Evolutionary conservation across 2,329 filamentous ascomycete species (phyloP), one percentile per base, ranked within the genome.

Genomic region (Monilinia laxa): DNA sequence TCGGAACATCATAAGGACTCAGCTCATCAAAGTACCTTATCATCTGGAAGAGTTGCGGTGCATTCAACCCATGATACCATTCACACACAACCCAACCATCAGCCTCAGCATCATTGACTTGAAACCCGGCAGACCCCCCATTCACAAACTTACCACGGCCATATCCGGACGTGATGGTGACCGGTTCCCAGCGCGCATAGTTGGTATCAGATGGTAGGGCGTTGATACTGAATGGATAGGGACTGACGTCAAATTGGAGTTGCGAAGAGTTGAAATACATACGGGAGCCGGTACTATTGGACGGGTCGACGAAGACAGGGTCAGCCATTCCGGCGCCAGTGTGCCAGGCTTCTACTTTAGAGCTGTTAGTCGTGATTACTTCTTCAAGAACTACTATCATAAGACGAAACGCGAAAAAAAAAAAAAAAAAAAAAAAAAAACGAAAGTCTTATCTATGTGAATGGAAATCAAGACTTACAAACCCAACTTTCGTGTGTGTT

Each of bases 1-100:
- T 63, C 0, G 68, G 68, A 14, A 72, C 52, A 54, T 64, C 53
- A 64, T 64, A 59, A 31, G 69, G 54, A 47, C n/a, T 56, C 1
- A 25, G 58, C 16, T 20, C 51, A 68, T 71, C 69, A 67, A 70
- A 73, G 3, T 66, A 63, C 66, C 67, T 69, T 18, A 73, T 70
- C 62, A 73, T 53, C 59, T 71, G 66, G 42, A 74, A 73, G 12
- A 73, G 35, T 28, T 73, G 72, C n/a, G 71, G 72, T 6, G 68
- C 68, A 65, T 73, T 73, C 25, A 67, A n/a, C 0, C 67, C 71
- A 66, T 73, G 72, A 45, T 45, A 69, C 71, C 72, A 73, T 49
- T 73, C 70, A n/a, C 73, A 74, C 4, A 73, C 72, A 20, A 73
- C 23, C 72, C 72, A 74, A 0, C 72, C 72, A 68, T 70, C 71